Percentiles rank a stretch among this genome's conserved stretches.
phyloP scores from a whole-genome alignment of 805 yeast genomes.

The Ogataea nonfermentans region DNA sequence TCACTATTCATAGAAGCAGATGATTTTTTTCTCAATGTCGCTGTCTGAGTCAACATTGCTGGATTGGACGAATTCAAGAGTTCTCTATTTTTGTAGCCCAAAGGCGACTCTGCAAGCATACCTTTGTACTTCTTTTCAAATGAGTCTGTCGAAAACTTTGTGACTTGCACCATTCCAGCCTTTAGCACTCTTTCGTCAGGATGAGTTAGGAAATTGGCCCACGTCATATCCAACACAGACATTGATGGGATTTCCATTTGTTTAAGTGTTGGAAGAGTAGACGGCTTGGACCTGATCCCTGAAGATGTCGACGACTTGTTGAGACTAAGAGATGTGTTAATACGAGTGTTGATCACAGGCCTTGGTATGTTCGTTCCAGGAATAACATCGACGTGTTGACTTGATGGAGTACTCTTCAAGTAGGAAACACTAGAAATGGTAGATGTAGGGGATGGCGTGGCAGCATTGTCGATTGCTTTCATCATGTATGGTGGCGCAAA shows the following conservation, averaged over 20 bases:
- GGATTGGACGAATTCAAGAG: slow-evolving; percentile 24
- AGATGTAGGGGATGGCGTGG: slow-evolving; percentile 7
- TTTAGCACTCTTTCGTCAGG: slow-evolving; percentile 60
- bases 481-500: background rate
- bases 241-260: slow-evolving; percentile 42
- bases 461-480: background rate
- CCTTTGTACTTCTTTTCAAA: slow-evolving; percentile 62
- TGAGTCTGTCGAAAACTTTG: slow-evolving; percentile 41
- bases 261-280: slow-evolving; percentile 8
- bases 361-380: slow-evolving; percentile 61
- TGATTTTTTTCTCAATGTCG: slow-evolving; percentile 9
- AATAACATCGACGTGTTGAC: slow-evolving; percentile 38
- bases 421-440: slow-evolving; percentile 10
- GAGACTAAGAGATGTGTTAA: slow-evolving; percentile 21
- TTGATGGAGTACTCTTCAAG: slow-evolving; percentile 21
- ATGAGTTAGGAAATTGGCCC: slow-evolving; percentile 53
- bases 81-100: slow-evolving; percentile 46
- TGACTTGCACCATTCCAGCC: slow-evolving; percentile 52
- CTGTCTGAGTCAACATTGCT: slow-evolving; percentile 18
- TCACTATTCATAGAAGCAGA: slow-evolving; percentile 17
- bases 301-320: slow-evolving; percentile 12
- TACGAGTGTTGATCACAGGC: slow-evolving; percentile 44
- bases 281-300: slow-evolving; percentile 14
- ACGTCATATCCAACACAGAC: slow-evolving; percentile 54
- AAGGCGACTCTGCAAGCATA: slow-evolving; percentile 55